Evolutionary conservation across 306 rosid species (phyloP).

Genomic region (Amphicarpaea edgeworthii): DNA sequence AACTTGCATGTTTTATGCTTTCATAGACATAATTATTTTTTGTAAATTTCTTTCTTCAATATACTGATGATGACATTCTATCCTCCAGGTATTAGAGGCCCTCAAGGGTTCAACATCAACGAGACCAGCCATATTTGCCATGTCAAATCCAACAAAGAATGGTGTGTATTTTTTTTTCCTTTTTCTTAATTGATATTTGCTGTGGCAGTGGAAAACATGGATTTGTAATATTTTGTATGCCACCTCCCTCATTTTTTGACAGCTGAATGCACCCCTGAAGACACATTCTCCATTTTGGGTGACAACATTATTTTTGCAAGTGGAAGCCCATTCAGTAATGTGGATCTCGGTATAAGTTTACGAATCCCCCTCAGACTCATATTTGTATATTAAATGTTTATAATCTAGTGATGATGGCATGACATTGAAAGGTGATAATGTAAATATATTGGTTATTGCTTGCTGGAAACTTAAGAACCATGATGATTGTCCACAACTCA

Average conservation of each 20-base stretch:
- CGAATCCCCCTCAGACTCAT: constrained; percentile 17
- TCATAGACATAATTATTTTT: background rate
- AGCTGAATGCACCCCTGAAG: constrained; percentile 99
- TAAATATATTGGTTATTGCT: constrained; percentile 20
- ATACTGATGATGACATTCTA: constrained; percentile 43
- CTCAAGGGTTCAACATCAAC: constrained; percentile 94
- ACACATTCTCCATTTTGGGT: constrained; percentile 91
- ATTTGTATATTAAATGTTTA: constrained; percentile 5
- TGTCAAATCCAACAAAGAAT: constrained; percentile 98
- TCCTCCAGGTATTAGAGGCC: constrained; percentile 85
- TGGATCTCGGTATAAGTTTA: constrained; percentile 76
- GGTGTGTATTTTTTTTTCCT: constrained; percentile 55
- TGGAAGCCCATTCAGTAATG: constrained; percentile 96
- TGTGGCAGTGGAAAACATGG: constrained; percentile 22
- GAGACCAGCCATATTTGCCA: constrained; percentile 97
- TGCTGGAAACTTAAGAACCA: constrained; percentile 24
- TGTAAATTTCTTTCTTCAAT: constrained; percentile 21
- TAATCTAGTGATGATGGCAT: background rate
- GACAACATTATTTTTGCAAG: constrained; percentile 94
- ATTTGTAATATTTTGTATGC: constrained; percentile 25
- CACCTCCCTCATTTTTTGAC: constrained; percentile 45
- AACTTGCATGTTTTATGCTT: constrained; percentile 4
- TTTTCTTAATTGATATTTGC: constrained; percentile 15
- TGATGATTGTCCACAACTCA: constrained; percentile 11
- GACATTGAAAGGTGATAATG: constrained; percentile 6